Evolutionary conservation across 495 filamentous ascomycete species (phyloP).

Genomic region (Amniculicola lignicola): DNA sequence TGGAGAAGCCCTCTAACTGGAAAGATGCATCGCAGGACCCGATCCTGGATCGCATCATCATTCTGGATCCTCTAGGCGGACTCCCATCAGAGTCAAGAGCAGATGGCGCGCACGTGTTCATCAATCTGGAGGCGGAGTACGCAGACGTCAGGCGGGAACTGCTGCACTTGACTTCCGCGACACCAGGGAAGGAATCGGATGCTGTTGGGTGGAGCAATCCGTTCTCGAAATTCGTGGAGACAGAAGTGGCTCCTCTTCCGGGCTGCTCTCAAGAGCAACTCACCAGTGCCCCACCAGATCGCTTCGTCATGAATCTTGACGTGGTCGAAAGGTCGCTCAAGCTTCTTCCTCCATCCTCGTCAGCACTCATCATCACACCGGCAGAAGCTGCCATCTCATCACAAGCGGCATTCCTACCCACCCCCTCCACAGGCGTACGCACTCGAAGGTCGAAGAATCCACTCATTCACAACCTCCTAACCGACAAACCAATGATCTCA

Average conservation of each 20-base stretch:
- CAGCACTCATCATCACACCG: conserved; percentile 82
- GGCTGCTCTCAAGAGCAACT: too few species aligned
- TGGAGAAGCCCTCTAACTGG: background rate
- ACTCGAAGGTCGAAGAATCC: conserved; percentile 81
- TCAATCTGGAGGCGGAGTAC: conserved; percentile 94
- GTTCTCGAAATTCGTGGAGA: conserved; percentile 49
- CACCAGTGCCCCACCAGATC: background rate
- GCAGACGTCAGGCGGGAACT: conserved; percentile 63
- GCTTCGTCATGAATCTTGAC: conserved; percentile 63
- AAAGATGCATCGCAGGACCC: background rate
- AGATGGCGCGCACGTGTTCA: conserved; percentile 76
- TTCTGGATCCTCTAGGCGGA: conserved; percentile 84
- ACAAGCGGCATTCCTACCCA: conserved; percentile 43
- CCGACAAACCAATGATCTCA: conserved; percentile 87
- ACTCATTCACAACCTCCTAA: conserved; percentile 93
- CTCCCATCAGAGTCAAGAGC: conserved; percentile 68
- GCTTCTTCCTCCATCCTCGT: conserved; percentile 80
- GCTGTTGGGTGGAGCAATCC: conserved; percentile 48
- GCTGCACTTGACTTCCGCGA: background rate
- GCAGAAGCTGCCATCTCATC: conserved; percentile 70
- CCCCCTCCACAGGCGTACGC: conserved; percentile 60
- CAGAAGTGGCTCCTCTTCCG: too few species aligned
- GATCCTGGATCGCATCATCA: conserved; percentile 73
- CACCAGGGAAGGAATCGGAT: background rate
- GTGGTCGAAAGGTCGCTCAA: conserved; percentile 65